Percentiles rank a stretch among this genome's conserved stretches.
phyloP scores from a whole-genome alignment of 768 basidiomycete species.

The Suillus lakei region DNA sequence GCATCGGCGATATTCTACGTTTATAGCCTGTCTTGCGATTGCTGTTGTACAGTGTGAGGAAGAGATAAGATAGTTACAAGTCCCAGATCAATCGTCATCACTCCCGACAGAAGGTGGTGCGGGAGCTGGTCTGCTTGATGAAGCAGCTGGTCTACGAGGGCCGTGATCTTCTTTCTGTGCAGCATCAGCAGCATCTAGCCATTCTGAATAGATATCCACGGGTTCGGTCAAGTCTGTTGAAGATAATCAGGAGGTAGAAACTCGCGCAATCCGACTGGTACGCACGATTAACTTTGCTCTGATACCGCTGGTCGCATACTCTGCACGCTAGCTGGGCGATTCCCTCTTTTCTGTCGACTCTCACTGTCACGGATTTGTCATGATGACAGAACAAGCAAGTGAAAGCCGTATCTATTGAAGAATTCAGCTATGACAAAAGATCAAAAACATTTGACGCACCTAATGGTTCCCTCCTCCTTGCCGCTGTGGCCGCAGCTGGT shows the following conservation, averaged over 20 bases:
- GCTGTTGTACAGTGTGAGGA: slow-evolving; percentile 27
- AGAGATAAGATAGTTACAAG: slow-evolving; percentile 11
- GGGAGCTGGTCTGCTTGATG: slow-evolving; percentile 52
- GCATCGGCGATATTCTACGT: not conserved
- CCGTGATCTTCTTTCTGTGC: slow-evolving; percentile 68
- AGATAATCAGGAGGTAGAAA: slow-evolving; percentile 16
- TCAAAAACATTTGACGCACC: slow-evolving; percentile 47
- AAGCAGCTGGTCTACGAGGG: slow-evolving; percentile 53
- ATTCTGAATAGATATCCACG: slow-evolving; percentile 89
- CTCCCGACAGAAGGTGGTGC: slow-evolving; percentile 44
- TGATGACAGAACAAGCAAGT: slow-evolving; percentile 91
- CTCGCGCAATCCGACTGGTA: slow-evolving; percentile 11
- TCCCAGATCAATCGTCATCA: slow-evolving; percentile 52
- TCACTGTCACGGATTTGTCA: slow-evolving; percentile 85
- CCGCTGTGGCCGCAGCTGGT: slow-evolving; percentile 64
- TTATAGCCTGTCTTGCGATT: slow-evolving; percentile 11
- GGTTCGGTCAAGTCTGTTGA: slow-evolving; percentile 80
- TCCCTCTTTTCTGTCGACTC: slow-evolving; percentile 85
- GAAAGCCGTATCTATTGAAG: slow-evolving; percentile 71
- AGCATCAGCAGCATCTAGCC: slow-evolving; percentile 89
- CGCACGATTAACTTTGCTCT: slow-evolving; percentile 87
- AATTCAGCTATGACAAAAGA: slow-evolving; percentile 8
- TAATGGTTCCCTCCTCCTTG: slow-evolving; percentile 71
- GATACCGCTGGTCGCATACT: slow-evolving; percentile 86
- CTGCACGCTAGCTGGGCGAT: slow-evolving; percentile 80